Evolutionary conservation across 1,139 yeast genomes (phyloP), one percentile per base, ranked within the genome.

Genomic region (Saccharomycopsis phalli): DNA sequence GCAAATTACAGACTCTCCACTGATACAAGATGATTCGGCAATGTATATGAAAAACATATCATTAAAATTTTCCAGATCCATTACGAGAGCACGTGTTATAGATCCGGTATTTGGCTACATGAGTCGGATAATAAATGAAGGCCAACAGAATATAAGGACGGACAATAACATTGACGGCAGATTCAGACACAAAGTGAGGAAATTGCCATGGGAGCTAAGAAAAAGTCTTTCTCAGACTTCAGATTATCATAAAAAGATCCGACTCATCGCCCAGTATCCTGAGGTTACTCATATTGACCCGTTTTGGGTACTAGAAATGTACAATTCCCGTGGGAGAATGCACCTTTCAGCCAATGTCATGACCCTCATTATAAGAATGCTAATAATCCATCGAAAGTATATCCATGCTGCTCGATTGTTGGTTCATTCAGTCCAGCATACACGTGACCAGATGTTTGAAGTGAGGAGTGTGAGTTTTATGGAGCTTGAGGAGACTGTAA

Each of bases 381-480:
- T 35, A 4, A 4, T 35, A 7, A 17, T 28, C 8, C 38, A 35
- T 20, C 18, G 30, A 25, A 7, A 14, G 16, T 35, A 16, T 21
- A 33, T 27, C 4, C 11, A 11, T 8, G 38, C 38, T 7, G 32
- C n/a, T n/a, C n/a, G n/a, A n/a, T n/a, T n/a, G n/a, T n/a, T n/a
- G n/a, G n/a, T n/a, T n/a, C n/a, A n/a, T n/a, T n/a, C n/a, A n/a
- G n/a, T n/a, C n/a, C n/a, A n/a, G n/a, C n/a, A n/a, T n/a, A n/a
- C n/a, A n/a, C n/a, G n/a, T 25, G 22, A 18, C 7, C 10, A 17
- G 10, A n/a, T 18, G 13, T 18, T 13, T 8, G 5, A n/a, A 6
- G 33, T 13, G 16, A 35, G 33, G 38, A 26, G 10, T 16, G 10
- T 13, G 18, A 35, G 11, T 11, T 11, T 16, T 14, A 27, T 35